Conservation (phyloP, 2,329 filamentous ascomycete genomes). For the Fusarium goolgardi region DNA sequence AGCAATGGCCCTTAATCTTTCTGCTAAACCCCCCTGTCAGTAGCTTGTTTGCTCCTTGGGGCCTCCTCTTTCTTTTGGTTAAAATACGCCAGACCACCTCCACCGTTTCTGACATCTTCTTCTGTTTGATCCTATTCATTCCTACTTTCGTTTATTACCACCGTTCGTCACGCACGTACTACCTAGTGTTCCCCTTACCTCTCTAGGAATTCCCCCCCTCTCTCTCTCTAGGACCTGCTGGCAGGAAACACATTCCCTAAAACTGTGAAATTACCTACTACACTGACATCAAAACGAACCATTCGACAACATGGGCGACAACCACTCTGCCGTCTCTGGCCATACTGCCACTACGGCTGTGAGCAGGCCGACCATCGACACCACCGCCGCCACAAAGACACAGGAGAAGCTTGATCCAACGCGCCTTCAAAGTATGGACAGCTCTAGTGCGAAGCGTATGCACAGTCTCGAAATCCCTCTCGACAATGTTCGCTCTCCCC, state of each 20-base stretch:
- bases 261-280: not conserved
- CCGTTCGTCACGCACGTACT: slow-evolving; percentile 1
- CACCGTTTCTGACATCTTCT: slow-evolving; percentile 19
- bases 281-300: slow-evolving; percentile 1
- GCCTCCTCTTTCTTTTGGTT: slow-evolving; percentile 18
- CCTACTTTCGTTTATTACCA: slow-evolving; percentile 26
- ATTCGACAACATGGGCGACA: slow-evolving; percentile 41
- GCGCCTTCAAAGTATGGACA: slow-evolving; percentile 28
- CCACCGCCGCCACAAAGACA: slow-evolving; percentile 3
- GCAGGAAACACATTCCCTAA: slow-evolving; percentile 35
- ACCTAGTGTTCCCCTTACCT: slow-evolving; percentile 4
- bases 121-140: slow-evolving; percentile 19
- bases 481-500: slow-evolving; percentile 49
- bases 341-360: slow-evolving; percentile 33
- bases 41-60: slow-evolving; percentile 1
- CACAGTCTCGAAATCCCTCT: slow-evolving; percentile 47
- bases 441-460: slow-evolving; percentile 36
- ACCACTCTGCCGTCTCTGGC: slow-evolving; percentile 32
- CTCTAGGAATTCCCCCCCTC: slow-evolving; percentile 9
- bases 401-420: slow-evolving; percentile 20
- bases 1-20: not conserved
- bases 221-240: slow-evolving; percentile 34
- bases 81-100: slow-evolving; percentile 22
- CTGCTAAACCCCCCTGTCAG: not conserved
- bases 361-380: slow-evolving; percentile 35